phyloP scores from a whole-genome alignment of 2,329 filamentous ascomycete species.

The Gyromitra esculenta region DNA sequence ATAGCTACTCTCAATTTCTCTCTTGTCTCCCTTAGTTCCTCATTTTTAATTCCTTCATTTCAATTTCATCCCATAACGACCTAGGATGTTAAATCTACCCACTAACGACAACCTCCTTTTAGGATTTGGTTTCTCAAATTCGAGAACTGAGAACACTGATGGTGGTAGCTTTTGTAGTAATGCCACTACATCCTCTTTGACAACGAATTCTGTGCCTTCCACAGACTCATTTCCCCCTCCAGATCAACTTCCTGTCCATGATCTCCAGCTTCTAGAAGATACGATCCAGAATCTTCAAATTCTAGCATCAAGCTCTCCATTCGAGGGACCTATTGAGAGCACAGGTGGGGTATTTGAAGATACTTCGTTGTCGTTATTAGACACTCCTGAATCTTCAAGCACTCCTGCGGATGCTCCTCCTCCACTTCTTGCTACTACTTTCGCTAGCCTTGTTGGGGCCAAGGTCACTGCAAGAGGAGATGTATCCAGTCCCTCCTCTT shows the following conservation, averaged over 20 bases:
- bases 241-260: not conserved
- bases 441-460: not conserved
- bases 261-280: not conserved
- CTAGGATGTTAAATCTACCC: not conserved
- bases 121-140: slow-evolving; percentile 2
- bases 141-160: not conserved
- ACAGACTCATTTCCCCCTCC: not conserved
- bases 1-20: not conserved
- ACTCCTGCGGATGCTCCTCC: not conserved
- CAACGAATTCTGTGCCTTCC: not conserved
- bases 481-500: not conserved
- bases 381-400: not conserved
- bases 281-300: not conserved
- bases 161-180: not conserved
- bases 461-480: not conserved
- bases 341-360: not conserved
- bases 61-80: not conserved
- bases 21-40: not conserved
- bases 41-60: not conserved
- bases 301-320: not conserved
- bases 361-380: not conserved
- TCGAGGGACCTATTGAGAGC: not conserved
- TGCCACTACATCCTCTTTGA: not conserved
- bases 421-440: not conserved
- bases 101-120: not conserved